Base-by-base conservation (phyloP, 495 filamentous ascomycete genomes). In the Aspergillus avenaceus region DNA sequence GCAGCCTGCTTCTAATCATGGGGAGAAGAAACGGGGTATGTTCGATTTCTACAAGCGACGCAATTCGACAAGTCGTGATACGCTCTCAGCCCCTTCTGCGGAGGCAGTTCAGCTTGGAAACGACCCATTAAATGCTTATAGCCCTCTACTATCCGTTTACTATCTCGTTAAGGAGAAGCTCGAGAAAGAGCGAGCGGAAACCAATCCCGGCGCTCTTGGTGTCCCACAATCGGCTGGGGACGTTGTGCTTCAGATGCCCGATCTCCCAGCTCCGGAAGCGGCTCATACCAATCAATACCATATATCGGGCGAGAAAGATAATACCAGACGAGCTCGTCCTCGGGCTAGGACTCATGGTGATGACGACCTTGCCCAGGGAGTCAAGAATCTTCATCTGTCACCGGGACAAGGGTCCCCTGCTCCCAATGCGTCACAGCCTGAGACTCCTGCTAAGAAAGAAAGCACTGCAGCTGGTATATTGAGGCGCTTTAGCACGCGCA, bases 31-130 rank as follows among this genome's bases (percentile, higher is more conserved):
- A 64, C 82, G 91, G 38, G 88, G 87, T 2, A 89, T 93, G 54
- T 97, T 97, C 55, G 91, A 97, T 64, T 97, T 99, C 58, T 99
- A 99, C 70, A 96, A 96, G 70, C 81, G 93, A 55, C 82, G 91
- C 27, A 96, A 88, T 61, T 97, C 95, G 1, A 87, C 81, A 32
- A 97, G 92, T 63, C 80, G 86, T 49, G 95, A 97, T 52, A 95
- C 89, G 6, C 78, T 99, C 50, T 87, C 87, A n/a, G 85, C 84
- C 22, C 80, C 86, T 18, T 97, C 92, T 46, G 79, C 82, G 0
- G 93, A 99, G 62, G 87, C 83, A 7, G 77, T 99, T 16, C 83
- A 84, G 55, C 67, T 91, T 22, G 91, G 91, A 34, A 83, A 79
- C 37, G 93, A 99, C 60, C 93, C 95, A 3, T 70, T 93, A 43